A percentile compares a stretch with the other conserved stretches of the same genome.
phyloP scores from a whole-genome alignment of 2,329 filamentous ascomycete species.

The Colletotrichum destructivum region DNA sequence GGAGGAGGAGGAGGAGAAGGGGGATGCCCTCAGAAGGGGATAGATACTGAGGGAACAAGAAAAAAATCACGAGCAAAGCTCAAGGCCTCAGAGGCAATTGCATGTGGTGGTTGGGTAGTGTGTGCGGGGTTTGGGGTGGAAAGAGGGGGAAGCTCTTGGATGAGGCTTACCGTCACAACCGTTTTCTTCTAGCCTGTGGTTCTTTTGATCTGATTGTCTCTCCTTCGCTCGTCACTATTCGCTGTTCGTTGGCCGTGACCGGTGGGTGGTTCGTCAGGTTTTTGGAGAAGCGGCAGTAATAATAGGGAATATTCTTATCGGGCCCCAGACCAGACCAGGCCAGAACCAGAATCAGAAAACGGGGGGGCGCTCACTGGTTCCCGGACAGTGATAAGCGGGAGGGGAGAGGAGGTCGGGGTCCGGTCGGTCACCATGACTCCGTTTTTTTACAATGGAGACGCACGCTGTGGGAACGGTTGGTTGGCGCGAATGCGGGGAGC shows the following conservation, averaged over 20 bases:
- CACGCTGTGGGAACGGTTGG: conserved; percentile 20
- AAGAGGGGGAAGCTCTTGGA: conserved; percentile 36
- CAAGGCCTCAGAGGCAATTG: conserved; percentile 32
- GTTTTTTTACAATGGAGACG: conserved; percentile 13
- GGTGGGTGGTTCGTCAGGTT: conserved; percentile 21
- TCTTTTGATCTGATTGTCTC: neutral
- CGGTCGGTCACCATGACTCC: conserved; percentile 35
- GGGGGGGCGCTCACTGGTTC: conserved; percentile 22
- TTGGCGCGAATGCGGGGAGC: conserved; percentile 45
- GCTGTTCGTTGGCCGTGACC: conserved; percentile 5
- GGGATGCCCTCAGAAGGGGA: conserved; percentile 20
- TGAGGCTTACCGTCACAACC: conserved; percentile 34
- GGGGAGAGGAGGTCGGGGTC: conserved; percentile 36
- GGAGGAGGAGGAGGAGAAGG: neutral
- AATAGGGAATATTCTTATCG: conserved; percentile 6
- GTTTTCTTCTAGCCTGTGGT: conserved; percentile 21
- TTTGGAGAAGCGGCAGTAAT: conserved; percentile 24
- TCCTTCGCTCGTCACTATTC: neutral
- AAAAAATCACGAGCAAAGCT: conserved; percentile 35
- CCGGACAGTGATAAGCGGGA: conserved; percentile 37
- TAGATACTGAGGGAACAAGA: conserved; percentile 19
- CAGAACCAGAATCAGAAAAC: neutral
- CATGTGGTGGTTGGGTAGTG: conserved; percentile 33
- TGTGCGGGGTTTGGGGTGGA: conserved; percentile 34
- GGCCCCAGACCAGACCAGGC: neutral